Conservation (phyloP, 1,139 yeast species). For the Kodamaea anthophila region DNA sequence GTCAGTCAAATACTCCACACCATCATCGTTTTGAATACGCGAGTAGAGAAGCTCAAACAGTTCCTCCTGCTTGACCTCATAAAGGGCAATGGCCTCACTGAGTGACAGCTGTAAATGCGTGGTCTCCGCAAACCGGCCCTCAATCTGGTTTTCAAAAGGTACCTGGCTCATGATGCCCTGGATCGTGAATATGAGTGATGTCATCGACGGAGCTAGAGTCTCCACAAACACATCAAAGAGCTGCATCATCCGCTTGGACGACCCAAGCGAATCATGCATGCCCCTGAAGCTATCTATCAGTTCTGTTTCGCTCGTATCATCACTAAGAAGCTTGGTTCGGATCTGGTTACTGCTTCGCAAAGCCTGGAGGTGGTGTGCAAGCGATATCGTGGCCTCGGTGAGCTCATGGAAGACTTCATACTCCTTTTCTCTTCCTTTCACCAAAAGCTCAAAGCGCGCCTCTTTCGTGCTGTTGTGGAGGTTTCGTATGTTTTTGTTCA, state of each 20-base stretch:
- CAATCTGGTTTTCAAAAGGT: constrained; percentile 41
- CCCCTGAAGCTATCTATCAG: constrained; percentile 4
- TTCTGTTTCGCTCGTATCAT: constrained; percentile 15
- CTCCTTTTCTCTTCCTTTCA: constrained; percentile 52
- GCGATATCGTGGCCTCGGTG: constrained; percentile 45
- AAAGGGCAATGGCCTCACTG: constrained; percentile 46
- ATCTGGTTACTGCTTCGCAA: constrained; percentile 62
- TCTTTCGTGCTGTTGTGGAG: constrained; percentile 50
- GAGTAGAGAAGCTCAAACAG: constrained; percentile 55
- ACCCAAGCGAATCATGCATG: constrained; percentile 13
- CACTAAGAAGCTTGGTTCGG: constrained; percentile 45
- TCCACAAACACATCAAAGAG: constrained; percentile 60
- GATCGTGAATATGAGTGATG: constrained; percentile 59
- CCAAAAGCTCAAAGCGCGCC: constrained; percentile 52
- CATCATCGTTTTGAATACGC: constrained; percentile 37
- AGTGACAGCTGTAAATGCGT: constrained; percentile 46
- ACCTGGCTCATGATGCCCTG: constrained; percentile 54
- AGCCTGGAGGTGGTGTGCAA: constrained; percentile 61
- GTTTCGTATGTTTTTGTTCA: constrained; percentile 4
- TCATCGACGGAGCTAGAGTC: constrained; percentile 67
- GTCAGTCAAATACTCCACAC: constrained; percentile 40
- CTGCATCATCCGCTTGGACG: constrained; percentile 9
- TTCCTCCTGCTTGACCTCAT: constrained; percentile 48
- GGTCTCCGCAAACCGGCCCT: constrained; percentile 30
- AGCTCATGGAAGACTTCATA: constrained; percentile 39